Percentiles rank a stretch among this genome's conserved stretches.
These are phyloP conservation scores for Phytopythium boreale DNA, from an alignment of 352 stramenopile species.

Conservation along the genomic window DNA sequence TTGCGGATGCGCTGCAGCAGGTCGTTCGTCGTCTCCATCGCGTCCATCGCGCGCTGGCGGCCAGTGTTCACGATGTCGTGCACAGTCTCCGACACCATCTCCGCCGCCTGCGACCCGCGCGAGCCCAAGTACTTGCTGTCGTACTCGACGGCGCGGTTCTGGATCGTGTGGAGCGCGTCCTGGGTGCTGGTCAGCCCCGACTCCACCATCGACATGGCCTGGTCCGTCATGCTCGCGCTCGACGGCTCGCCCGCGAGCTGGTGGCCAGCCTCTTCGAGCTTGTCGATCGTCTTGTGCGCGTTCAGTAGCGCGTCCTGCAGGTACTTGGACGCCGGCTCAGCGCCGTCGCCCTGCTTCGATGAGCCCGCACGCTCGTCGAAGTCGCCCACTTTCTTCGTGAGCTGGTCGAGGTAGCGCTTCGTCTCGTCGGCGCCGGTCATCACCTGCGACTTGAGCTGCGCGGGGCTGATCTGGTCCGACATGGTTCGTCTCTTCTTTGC, in stretches of 20 bases:
- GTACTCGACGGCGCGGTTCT: constrained; percentile 46
- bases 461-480: constrained; percentile 3
- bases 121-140: constrained; percentile 51
- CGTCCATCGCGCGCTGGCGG: constrained; percentile 54
- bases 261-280: constrained; percentile 21
- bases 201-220: constrained; percentile 42
- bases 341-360: constrained; percentile 74
- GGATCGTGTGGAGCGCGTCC: constrained; percentile 29
- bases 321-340: constrained; percentile 55
- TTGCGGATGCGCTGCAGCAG: constrained; percentile 42
- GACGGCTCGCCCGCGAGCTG: constrained; percentile 33
- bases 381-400: constrained; percentile 10
- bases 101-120: constrained; percentile 16
- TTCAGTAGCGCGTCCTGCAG: constrained; percentile 35
- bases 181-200: constrained; percentile 41
- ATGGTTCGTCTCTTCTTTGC: background rate
- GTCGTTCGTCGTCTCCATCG: constrained; percentile 53
- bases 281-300: constrained; percentile 28
- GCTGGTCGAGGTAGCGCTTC: constrained; percentile 10
- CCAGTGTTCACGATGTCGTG: constrained; percentile 49
- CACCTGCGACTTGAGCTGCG: constrained; percentile 9
- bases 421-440: constrained; percentile 5
- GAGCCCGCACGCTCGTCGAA: constrained; percentile 83
- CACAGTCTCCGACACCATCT: constrained; percentile 17
- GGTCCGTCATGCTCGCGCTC: constrained; percentile 30